Conservation (phyloP, 148 eudicot genomes). For the Vaccinium darrowii region DNA sequence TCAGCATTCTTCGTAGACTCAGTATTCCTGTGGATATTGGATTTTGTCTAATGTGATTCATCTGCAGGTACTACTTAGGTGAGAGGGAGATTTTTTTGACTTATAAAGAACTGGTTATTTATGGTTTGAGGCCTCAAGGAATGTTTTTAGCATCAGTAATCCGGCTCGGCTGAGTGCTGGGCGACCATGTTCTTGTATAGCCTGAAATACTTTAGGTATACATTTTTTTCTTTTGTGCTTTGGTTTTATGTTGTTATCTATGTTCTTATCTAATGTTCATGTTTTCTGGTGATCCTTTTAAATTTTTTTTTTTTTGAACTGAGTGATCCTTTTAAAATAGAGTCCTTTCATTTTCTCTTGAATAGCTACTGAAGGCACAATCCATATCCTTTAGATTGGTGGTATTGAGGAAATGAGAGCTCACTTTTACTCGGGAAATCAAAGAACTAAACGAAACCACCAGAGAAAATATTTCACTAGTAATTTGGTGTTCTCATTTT, state of each 20-base stretch:
- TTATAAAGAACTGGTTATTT: neutral
- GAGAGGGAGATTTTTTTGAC: neutral
- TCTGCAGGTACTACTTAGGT: constrained; percentile 3
- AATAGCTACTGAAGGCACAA: neutral
- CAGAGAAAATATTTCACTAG: neutral
- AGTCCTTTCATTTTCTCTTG: neutral
- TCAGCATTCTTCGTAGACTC: neutral
- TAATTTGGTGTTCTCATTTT: neutral
- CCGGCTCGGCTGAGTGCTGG: neutral
- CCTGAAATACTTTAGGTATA: neutral
- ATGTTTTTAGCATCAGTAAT: neutral
- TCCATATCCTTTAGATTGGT: neutral
- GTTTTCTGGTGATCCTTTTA: neutral
- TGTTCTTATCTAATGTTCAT: neutral
- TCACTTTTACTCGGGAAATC: neutral
- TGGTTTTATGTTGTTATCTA: neutral
- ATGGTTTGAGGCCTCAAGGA: constrained; percentile 4
- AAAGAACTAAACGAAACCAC: neutral
- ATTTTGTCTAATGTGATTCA: neutral
- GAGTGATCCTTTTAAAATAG: neutral
- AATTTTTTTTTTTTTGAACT: neutral
- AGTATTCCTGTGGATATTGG: too few relatives aligned
- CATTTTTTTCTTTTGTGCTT: neutral
- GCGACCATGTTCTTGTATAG: constrained; percentile 4
- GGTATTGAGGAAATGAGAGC: constrained; percentile 8